phyloP scores from a whole-genome alignment of 2,329 filamentous ascomycete genomes.

The Amylocarpus encephaloides region DNA sequence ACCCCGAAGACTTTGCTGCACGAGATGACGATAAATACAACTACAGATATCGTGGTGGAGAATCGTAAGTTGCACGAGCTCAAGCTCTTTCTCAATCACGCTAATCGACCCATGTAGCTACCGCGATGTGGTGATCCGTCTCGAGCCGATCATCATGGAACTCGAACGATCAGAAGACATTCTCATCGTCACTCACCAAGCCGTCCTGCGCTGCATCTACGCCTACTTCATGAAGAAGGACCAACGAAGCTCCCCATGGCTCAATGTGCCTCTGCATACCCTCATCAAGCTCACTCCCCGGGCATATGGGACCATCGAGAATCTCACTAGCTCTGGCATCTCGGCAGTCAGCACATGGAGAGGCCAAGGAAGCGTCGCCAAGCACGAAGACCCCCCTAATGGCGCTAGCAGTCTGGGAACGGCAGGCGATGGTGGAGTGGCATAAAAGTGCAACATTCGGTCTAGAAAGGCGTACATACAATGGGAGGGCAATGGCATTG shows the following conservation, averaged over 20 bases:
- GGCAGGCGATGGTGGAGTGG: slow-evolving; percentile 11
- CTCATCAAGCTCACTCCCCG: slow-evolving; percentile 93
- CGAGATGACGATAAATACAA: slow-evolving; percentile 99
- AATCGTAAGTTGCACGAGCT: slow-evolving; percentile 49
- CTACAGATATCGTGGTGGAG: slow-evolving; percentile 94
- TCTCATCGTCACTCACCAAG: slow-evolving; percentile 95
- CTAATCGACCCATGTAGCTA: slow-evolving; percentile 41
- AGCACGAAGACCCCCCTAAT: slow-evolving; percentile 55
- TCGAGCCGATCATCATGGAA: slow-evolving; percentile 99
- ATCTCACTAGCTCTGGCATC: slow-evolving; percentile 83
- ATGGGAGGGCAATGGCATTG: neutral
- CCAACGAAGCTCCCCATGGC: slow-evolving; percentile 91
- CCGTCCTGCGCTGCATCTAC: slow-evolving; percentile 93
- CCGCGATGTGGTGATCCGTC: slow-evolving; percentile 91
- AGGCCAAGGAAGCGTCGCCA: slow-evolving; percentile 86
- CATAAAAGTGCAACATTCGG: neutral
- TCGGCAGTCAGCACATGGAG: slow-evolving; percentile 95
- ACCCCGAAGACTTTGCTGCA: slow-evolving; percentile 89
- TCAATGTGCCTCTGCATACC: slow-evolving; percentile 95
- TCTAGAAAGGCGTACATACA: neutral
- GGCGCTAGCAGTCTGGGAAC: slow-evolving; percentile 16
- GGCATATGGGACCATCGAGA: slow-evolving; percentile 88
- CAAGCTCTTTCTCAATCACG: neutral
- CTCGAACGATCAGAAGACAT: slow-evolving; percentile 94
- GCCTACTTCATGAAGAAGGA: slow-evolving; percentile 98